phyloP scores from a whole-genome alignment of 306 rosid species.

The Trifolium fragiferum region DNA sequence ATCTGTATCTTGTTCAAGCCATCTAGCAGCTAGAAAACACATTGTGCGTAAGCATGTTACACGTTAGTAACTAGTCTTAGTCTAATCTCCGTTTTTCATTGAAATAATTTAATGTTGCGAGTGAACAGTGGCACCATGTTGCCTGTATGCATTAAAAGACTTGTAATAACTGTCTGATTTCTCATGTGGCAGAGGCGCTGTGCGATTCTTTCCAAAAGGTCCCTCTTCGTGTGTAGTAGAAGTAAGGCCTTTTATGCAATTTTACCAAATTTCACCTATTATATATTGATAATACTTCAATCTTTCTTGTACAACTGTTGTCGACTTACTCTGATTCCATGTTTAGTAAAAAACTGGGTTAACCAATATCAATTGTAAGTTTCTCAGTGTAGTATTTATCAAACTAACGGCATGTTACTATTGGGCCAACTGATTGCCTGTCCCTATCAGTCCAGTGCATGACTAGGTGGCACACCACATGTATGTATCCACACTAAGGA shows the following conservation, averaged over 20 bases:
- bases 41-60: slow-evolving; percentile 27
- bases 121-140: slow-evolving; percentile 2
- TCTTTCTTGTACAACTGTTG: slow-evolving; percentile 1
- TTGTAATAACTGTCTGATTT: slow-evolving; percentile 50
- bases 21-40: slow-evolving; percentile 11
- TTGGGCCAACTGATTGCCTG: slow-evolving; percentile 21
- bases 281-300: not conserved
- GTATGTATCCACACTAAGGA: slow-evolving; percentile 32
- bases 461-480: slow-evolving; percentile 35
- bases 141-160: slow-evolving; percentile 21
- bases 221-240: slow-evolving; percentile 81
- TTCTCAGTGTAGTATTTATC: slow-evolving; percentile 17
- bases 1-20: slow-evolving; percentile 31
- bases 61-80: not conserved
- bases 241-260: slow-evolving; percentile 59
- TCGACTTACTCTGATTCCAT: slow-evolving; percentile 36
- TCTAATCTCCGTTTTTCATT: slow-evolving; percentile 5
- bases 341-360: not conserved
- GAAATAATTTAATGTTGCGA: not conserved
- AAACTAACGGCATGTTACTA: slow-evolving; percentile 29
- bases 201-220: slow-evolving; percentile 92
- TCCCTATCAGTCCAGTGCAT: slow-evolving; percentile 34
- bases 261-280: slow-evolving; percentile 25
- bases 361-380: not conserved
- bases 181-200: slow-evolving; percentile 83